A percentile compares a stretch with the other conserved stretches of the same genome.
phyloP scores from a whole-genome alignment of 2,329 filamentous ascomycete species.

The Alternaria burnsii region DNA sequence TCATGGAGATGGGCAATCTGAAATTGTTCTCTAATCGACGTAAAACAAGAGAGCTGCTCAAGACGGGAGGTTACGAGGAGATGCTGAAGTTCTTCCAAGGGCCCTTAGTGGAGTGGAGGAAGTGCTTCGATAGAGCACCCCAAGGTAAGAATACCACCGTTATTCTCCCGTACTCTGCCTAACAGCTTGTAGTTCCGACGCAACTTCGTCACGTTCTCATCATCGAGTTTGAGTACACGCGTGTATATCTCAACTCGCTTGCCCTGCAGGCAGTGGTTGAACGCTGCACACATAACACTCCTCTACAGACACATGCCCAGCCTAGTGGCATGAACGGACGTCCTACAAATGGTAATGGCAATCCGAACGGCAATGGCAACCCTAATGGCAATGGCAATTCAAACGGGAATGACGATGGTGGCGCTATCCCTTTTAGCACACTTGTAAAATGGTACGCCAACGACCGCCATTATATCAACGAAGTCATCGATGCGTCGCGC shows the following conservation, averaged over 20 bases:
- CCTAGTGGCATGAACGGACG: slow-evolving; percentile 33
- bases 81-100: slow-evolving; percentile 83
- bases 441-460: slow-evolving; percentile 63
- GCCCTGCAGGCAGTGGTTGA: slow-evolving; percentile 95
- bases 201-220: slow-evolving; percentile 78
- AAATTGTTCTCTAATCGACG: slow-evolving; percentile 86
- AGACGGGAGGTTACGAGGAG: slow-evolving; percentile 82
- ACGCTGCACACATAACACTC: slow-evolving; percentile 80
- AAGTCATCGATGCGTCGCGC: slow-evolving; percentile 79
- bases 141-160: slow-evolving; percentile 47
- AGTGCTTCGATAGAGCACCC: slow-evolving; percentile 79
- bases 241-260: slow-evolving; percentile 93
- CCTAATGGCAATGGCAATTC: neutral
- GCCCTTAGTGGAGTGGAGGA: slow-evolving; percentile 79
- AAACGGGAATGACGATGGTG: slow-evolving; percentile 45
- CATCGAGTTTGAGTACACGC: slow-evolving; percentile 95
- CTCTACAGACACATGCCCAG: slow-evolving; percentile 46
- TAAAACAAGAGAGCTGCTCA: slow-evolving; percentile 87
- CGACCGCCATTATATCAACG: slow-evolving; percentile 68
- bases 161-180: slow-evolving; percentile 12
- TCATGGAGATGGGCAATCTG: slow-evolving; percentile 91
- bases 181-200: slow-evolving; percentile 57
- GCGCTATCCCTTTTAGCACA: slow-evolving; percentile 56
- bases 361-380: slow-evolving; percentile 39
- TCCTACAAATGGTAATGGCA: slow-evolving; percentile 27